These are phyloP conservation scores for Diplodia seriata DNA, from an alignment of 2,329 filamentous ascomycete species.

Conservation along the genomic window DNA sequence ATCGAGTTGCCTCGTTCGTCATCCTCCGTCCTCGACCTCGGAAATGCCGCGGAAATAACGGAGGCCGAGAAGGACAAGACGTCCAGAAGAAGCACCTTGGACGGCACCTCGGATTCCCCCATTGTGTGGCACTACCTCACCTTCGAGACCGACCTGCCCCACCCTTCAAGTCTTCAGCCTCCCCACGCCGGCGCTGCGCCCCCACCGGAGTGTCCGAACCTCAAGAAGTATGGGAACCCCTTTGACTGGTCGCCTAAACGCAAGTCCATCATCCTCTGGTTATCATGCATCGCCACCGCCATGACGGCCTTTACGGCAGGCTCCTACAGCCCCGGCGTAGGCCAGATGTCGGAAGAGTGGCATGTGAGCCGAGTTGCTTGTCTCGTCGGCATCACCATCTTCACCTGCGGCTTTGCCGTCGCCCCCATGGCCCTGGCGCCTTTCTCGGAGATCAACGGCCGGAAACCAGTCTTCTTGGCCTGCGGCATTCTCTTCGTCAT, in stretches of 20 bases:
- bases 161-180: constrained; percentile 48
- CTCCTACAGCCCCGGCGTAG: constrained; percentile 74
- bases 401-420: constrained; percentile 78
- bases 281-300: constrained; percentile 78
- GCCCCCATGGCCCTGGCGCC: constrained; percentile 90
- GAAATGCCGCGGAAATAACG: constrained; percentile 32
- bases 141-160: constrained; percentile 66
- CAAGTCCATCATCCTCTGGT: constrained; percentile 73
- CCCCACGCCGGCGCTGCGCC: constrained; percentile 44
- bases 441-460: constrained; percentile 86
- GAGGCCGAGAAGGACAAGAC: constrained; percentile 26
- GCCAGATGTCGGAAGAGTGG: constrained; percentile 71
- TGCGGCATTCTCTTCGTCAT: constrained; percentile 75
- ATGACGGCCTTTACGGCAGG: constrained; percentile 83
- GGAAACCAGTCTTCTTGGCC: constrained; percentile 79
- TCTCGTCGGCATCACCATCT: constrained; percentile 79
- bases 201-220: constrained; percentile 67
- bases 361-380: constrained; percentile 69
- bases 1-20: constrained; percentile 43
- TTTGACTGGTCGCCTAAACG: constrained; percentile 73
- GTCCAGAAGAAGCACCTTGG: constrained; percentile 17
- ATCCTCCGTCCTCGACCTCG: constrained; percentile 34
- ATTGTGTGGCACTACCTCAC: constrained; percentile 67
- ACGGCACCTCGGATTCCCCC: constrained; percentile 4
- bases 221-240: constrained; percentile 71